Evolutionary conservation across 1,284 basidiomycete species (phyloP).

Genomic region (Leccinum fallax): DNA sequence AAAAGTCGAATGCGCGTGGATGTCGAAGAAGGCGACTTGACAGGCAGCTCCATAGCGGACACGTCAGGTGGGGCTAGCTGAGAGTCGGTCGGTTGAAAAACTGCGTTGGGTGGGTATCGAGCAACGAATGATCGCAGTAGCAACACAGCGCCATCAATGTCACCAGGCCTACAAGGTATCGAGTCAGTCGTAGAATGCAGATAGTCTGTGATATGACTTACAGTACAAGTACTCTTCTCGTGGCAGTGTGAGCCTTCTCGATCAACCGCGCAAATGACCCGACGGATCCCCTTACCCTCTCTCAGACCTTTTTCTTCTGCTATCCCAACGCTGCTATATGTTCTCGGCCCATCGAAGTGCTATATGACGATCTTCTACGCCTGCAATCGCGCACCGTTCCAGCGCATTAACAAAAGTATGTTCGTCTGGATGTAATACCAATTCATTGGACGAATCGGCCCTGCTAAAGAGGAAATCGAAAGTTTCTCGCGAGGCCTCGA

Average conservation of each 20-base stretch:
- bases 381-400: conserved; percentile 59
- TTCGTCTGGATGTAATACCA: conserved; percentile 49
- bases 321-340: conserved; percentile 60
- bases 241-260: conserved; percentile 66
- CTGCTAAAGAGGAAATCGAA: conserved; percentile 51
- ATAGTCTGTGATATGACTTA: conserved; percentile 40
- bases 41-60: background rate
- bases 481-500: conserved; percentile 49
- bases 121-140: conserved; percentile 58
- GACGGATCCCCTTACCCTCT: conserved; percentile 24
- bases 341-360: conserved; percentile 55
- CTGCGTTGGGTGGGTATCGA: conserved; percentile 57
- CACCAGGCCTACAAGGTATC: conserved; percentile 45
- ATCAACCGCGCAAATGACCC: conserved; percentile 42
- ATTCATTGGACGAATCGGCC: background rate
- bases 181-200: conserved; percentile 3
- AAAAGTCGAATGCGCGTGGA: conserved; percentile 21
- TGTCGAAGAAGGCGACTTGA: conserved; percentile 1
- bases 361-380: conserved; percentile 47
- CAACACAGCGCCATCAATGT: conserved; percentile 53
- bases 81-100: conserved; percentile 15
- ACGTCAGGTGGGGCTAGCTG: background rate
- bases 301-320: conserved; percentile 41
- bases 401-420: conserved; percentile 66
- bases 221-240: conserved; percentile 63